Percentiles rank a stretch among this genome's conserved stretches.
Conservation (phyloP, 192 early-diverging fungal genomes). For the Podila clonocystis region DNA sequence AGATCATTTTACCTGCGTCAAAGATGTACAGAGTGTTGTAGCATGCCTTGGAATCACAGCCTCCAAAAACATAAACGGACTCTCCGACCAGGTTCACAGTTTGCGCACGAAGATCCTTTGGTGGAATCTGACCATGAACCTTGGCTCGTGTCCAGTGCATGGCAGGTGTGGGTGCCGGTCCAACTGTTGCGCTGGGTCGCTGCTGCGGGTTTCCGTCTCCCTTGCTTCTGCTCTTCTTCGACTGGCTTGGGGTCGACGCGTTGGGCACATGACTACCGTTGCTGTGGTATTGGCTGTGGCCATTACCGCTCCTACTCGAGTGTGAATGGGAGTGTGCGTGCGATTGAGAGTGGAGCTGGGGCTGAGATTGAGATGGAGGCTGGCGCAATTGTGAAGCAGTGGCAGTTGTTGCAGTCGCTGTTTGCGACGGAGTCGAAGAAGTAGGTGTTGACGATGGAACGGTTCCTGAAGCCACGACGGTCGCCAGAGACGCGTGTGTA, state of each 20-base stretch:
- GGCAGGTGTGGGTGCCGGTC: conserved; percentile 75
- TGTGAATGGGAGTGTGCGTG: background rate
- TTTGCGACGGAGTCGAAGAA: background rate
- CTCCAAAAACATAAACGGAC: conserved; percentile 86
- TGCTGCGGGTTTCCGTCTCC: background rate
- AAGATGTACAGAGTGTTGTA: conserved; percentile 82
- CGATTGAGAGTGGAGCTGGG: conserved; percentile 1
- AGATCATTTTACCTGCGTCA: conserved; percentile 64
- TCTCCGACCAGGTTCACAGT: conserved; percentile 80
- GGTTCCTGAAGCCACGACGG: conserved; percentile 4
- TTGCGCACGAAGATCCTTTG: conserved; percentile 77
- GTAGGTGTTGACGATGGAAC: background rate
- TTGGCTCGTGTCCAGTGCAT: conserved; percentile 83
- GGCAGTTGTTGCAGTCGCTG: background rate
- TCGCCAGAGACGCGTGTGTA: background rate
- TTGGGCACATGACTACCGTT: background rate
- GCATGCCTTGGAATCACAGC: conserved; percentile 79
- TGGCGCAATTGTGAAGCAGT: background rate
- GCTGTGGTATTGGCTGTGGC: background rate
- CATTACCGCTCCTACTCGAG: background rate
- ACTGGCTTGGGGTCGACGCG: conserved; percentile 2
- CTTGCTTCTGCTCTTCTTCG: conserved; percentile 17
- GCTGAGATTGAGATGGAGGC: background rate
- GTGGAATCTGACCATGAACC: conserved; percentile 70
- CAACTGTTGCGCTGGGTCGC: conserved; percentile 43